Base-by-base conservation (phyloP, 495 filamentous ascomycete genomes). In the Chaetomium cochliodes region DNA sequence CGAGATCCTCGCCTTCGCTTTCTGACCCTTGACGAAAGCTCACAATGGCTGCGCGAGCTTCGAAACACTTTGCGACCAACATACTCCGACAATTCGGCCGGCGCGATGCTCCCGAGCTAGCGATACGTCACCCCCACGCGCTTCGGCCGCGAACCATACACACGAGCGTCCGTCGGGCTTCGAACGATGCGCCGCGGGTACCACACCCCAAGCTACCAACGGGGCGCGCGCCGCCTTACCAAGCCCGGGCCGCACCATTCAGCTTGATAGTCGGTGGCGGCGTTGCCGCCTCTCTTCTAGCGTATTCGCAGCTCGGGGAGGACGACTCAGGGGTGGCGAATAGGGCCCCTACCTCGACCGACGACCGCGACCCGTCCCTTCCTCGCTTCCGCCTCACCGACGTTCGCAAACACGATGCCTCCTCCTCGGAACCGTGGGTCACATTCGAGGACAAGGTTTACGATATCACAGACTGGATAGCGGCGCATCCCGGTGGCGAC, bases 391-490 rank as follows among this genome's bases (percentile, higher is more conserved):
- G 79, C 5, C 75, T 86, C 33, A 60, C 73, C 57, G 81, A 85
- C 42, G 67, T 87, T 25, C 75, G 71, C 22, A 65, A 80, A 26
- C 84, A 87, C 66, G 79, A 77, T 15, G 70, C 73, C 0, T 74
- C 74, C 22, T 82, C 84, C 0, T 60, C 75, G 1, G 58, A 72
- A 5, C 79, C 80, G 18, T 87, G 84, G 84, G 79, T 86, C 0
- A 79, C 74, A 37, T 77, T 75, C 39, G 80, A 75, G 16, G 78
- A 80, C 67, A 79, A 81, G 41, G 84, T 87, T 9, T 87, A 86
- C 75, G 78, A 87, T 64, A 86, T 87, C 52, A 87, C 84, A 12
- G 78, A 84, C 30, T 87, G 82, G 81, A 67, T 87, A 1, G 70
- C 74, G 5, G 81, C 76, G n/a, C 85, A 87, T 65, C 85, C 85